phyloP scores from a whole-genome alignment of 75 land plant species.

The Pinus taeda region DNA sequence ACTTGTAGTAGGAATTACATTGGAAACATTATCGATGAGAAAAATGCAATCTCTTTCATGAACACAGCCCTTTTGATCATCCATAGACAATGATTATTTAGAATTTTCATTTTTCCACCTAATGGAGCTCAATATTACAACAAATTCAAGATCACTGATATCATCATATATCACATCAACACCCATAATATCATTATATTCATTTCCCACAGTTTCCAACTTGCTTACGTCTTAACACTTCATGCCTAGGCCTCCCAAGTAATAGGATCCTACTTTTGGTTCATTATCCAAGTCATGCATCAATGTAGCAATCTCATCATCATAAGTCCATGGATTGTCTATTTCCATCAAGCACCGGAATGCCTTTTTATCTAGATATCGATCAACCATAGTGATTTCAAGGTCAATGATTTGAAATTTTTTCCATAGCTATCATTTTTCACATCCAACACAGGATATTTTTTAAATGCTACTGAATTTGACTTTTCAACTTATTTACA shows the following conservation, averaged over 20 bases:
- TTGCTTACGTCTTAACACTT: constrained; percentile 12
- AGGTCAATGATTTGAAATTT: too few relatives aligned
- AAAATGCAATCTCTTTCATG: too few relatives aligned
- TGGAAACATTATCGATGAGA: too few relatives aligned
- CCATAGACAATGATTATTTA: not conserved
- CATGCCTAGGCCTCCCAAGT: not conserved
- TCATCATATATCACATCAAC: constrained; percentile 83
- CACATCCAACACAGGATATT: too few relatives aligned
- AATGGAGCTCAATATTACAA: constrained; percentile 74
- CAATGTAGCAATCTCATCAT: constrained; percentile 74
- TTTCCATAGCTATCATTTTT: too few relatives aligned
- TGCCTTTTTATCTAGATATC: too few relatives aligned
- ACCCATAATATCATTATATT: constrained; percentile 33
- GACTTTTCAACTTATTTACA: too few relatives aligned
- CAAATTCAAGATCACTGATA: constrained; percentile 80
- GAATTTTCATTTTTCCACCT: constrained; percentile 81
- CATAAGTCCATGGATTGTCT: constrained; percentile 1
- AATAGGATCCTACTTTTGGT: constrained; percentile 18
- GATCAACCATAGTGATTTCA: too few relatives aligned
- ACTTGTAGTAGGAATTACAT: too few relatives aligned
- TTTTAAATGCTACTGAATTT: too few relatives aligned
- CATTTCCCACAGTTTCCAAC: constrained; percentile 47
- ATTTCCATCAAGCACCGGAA: too few relatives aligned
- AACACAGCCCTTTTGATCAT: too few relatives aligned
- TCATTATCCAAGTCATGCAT: constrained; percentile 60